A percentile compares a stretch with the other conserved stretches of the same genome.
phyloP scores from a whole-genome alignment of 2,329 filamentous ascomycete species.

The Lecanosticta acicola region DNA sequence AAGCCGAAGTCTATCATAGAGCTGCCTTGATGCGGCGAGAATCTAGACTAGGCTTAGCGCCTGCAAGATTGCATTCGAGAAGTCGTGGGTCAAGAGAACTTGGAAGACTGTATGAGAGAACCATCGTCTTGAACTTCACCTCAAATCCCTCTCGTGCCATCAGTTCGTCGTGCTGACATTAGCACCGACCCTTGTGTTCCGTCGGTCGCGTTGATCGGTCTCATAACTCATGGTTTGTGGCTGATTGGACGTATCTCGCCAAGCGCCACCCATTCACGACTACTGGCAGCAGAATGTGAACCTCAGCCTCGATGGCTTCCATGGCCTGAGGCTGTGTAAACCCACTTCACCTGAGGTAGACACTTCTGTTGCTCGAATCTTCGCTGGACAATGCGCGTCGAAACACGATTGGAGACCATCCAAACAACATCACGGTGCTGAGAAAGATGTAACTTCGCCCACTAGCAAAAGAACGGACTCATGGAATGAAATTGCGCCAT shows the following conservation, averaged over 20 bases:
- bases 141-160: too few relatives aligned
- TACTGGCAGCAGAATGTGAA: neutral
- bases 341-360: neutral
- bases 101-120: too few relatives aligned
- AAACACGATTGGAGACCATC: too few relatives aligned
- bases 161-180: neutral
- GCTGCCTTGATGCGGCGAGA: too few relatives aligned
- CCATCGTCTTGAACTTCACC: neutral
- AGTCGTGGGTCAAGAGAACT: neutral
- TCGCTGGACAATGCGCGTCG: too few relatives aligned
- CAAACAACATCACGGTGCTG: too few relatives aligned
- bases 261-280: neutral
- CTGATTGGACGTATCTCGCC: too few relatives aligned
- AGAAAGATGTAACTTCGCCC: too few relatives aligned
- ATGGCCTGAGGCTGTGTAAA: slow-evolving; percentile 4
- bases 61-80: neutral
- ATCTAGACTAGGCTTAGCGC: too few relatives aligned
- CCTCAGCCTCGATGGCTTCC: slow-evolving; percentile 1
- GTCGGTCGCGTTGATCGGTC: too few relatives aligned
- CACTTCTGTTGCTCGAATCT: neutral
- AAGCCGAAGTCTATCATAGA: too few relatives aligned
- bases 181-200: neutral
- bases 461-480: neutral
- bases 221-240: too few relatives aligned
- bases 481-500: neutral